Base-by-base conservation (phyloP, 352 stramenopile species). In the Phytophthora boehmeriae region DNA sequence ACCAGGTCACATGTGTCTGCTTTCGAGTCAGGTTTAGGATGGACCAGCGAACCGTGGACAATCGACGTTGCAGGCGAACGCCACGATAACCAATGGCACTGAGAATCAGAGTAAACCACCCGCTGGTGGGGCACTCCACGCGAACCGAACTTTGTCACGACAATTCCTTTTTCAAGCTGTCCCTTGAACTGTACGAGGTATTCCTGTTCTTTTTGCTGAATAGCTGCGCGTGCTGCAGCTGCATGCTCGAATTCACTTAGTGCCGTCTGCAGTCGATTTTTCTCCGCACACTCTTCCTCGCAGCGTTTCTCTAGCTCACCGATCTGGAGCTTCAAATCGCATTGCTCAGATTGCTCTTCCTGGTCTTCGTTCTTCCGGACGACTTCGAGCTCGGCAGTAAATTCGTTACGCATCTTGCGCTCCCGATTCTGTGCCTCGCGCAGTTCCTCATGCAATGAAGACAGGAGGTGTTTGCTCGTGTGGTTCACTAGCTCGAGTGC, bases 31-130 rank as follows among this genome's bases (percentile, higher is more conserved):
- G 57, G 22, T 17, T 77, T 76, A 9, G 78, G 78, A 2, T 73
- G 65, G 36, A 58, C 63, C 19, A 83, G 54, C 8, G 78, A 66
- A 8, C 53, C 50, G 9, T 58, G 25, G 1, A 45, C 45, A 14
- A 41, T 22, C 19, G 60, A 61, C 3, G 56, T 56, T n/a, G 67
- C 46, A 17, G 71, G 61, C n/a, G 68, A 61, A 17, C 72, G 68
- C 81, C 81, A 90, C 55, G 76, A 88, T 44, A 90, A 32, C 81
- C 78, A 88, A 39, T 73, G 67, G 50, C 81, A 86, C 8, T 73
- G 63, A 35, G 67, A n/a, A 53, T 89, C 76, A 5, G 78, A 64
- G 54, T 76, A 89, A 20, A 90, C 58, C n/a, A 90, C 63, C 20
- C 81, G 73, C 35, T 60, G 25, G 47, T 88, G 76, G 19, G 78